phyloP scores from a whole-genome alignment of 2,329 filamentous ascomycete species.

The Pseudogymnoascus sp. region DNA sequence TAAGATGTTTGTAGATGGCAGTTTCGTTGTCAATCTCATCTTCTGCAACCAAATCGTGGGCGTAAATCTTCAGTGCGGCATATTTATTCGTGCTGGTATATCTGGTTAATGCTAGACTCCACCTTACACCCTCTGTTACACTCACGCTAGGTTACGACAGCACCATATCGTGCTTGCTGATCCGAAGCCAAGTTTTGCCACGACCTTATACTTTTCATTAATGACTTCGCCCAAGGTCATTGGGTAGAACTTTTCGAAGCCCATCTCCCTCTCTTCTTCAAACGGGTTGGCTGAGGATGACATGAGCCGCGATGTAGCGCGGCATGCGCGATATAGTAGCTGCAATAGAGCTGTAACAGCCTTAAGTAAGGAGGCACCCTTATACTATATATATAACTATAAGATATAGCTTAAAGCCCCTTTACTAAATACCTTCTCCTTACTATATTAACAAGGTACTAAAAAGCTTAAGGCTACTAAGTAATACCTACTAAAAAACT shows the following conservation, averaged over 20 bases:
- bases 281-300: slow-evolving; percentile 15
- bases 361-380: too few species aligned
- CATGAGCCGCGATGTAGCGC: slow-evolving; percentile 17
- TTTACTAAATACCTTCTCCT: too few species aligned
- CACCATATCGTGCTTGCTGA: slow-evolving; percentile 39
- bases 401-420: too few species aligned
- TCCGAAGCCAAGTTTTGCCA: slow-evolving; percentile 39
- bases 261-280: slow-evolving; percentile 21
- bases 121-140: slow-evolving; percentile 14
- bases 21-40: slow-evolving; percentile 21
- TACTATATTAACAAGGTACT: too few species aligned
- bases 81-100: slow-evolving; percentile 21
- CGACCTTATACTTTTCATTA: slow-evolving; percentile 30
- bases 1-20: slow-evolving; percentile 21
- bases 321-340: too few species aligned
- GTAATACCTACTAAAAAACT: too few species aligned
- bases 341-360: too few species aligned
- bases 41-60: slow-evolving; percentile 20
- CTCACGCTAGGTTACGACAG: slow-evolving; percentile 30
- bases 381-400: too few species aligned
- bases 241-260: slow-evolving; percentile 21
- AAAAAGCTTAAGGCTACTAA: too few species aligned
- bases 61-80: slow-evolving; percentile 21
- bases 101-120: slow-evolving; percentile 18
- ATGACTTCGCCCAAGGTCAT: slow-evolving; percentile 22